phyloP scores from a whole-genome alignment of 2,329 filamentous ascomycete genomes.

The Penicillium sp. region DNA sequence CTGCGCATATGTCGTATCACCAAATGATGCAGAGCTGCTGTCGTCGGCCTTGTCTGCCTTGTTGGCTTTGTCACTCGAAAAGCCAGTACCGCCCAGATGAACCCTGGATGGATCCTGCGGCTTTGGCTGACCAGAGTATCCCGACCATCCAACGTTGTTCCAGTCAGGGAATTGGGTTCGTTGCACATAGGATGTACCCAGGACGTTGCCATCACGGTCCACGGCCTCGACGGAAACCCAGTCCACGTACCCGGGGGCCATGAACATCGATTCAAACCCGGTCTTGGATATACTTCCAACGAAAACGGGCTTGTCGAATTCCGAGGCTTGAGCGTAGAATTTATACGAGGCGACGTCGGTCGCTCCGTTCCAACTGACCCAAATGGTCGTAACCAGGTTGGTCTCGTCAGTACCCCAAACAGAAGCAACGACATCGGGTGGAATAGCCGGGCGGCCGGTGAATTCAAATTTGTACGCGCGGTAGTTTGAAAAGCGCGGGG shows the following conservation, averaged over 20 bases:
- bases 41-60: neutral
- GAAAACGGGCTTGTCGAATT: slow-evolving; percentile 17
- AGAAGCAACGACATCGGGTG: slow-evolving; percentile 29
- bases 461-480: slow-evolving; percentile 39
- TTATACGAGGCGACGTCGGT: slow-evolving; percentile 36
- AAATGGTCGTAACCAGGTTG: slow-evolving; percentile 27
- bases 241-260: slow-evolving; percentile 19
- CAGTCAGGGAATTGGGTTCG: slow-evolving; percentile 18
- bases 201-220: slow-evolving; percentile 14
- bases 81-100: neutral
- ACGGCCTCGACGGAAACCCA: slow-evolving; percentile 21
- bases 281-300: slow-evolving; percentile 15
- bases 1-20: slow-evolving; percentile 12
- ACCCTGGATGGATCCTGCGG: slow-evolving; percentile 16
- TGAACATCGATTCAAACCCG: slow-evolving; percentile 23
- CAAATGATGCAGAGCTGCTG: neutral
- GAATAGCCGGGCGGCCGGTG: slow-evolving; percentile 27
- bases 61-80: neutral
- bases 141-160: slow-evolving; percentile 14
- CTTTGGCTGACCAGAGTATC: slow-evolving; percentile 8
- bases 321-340: slow-evolving; percentile 28
- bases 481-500: slow-evolving; percentile 34
- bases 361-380: slow-evolving; percentile 38
- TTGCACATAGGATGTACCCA: slow-evolving; percentile 16
- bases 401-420: slow-evolving; percentile 25